phyloP scores from a whole-genome alignment of 139 green algal genomes.

The Yamagishiella unicocca region DNA sequence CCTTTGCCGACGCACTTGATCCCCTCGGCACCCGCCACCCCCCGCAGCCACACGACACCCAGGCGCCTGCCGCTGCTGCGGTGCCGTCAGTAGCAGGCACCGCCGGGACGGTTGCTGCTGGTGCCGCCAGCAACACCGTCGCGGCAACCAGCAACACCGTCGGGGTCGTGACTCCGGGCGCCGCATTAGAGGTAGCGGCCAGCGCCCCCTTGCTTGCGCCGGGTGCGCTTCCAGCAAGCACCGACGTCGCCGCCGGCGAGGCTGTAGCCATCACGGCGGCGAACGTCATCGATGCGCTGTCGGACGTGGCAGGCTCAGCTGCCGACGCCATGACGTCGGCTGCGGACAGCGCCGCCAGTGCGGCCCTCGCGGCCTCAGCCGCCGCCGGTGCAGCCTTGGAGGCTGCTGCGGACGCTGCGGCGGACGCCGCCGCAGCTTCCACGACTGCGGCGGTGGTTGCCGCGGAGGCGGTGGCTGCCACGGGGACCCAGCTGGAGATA shows the following conservation, averaged over 20 bases:
- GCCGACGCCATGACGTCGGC: not conserved
- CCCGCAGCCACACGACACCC: too few relatives aligned
- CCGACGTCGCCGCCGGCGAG: too few relatives aligned
- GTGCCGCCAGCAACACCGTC: not conserved
- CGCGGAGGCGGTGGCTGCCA: not conserved
- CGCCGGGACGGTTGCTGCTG: not conserved
- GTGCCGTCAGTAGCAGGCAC: not conserved
- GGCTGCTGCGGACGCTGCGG: not conserved
- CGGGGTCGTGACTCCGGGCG: too few relatives aligned
- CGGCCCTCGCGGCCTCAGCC: not conserved
- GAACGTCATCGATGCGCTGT: too few relatives aligned
- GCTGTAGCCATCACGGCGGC: too few relatives aligned
- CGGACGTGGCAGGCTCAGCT: too few relatives aligned
- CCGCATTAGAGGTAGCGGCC: too few relatives aligned
- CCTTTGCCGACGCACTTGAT: too few relatives aligned
- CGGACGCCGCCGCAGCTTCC: not conserved
- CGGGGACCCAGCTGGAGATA: not conserved
- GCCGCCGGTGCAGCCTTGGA: not conserved
- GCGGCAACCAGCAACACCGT: too few relatives aligned
- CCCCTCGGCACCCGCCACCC: too few relatives aligned
- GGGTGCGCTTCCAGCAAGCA: too few relatives aligned
- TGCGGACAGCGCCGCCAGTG: not conserved
- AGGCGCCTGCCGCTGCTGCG: not conserved
- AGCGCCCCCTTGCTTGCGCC: too few relatives aligned
- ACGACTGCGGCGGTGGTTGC: not conserved